phyloP scores from a whole-genome alignment of 768 basidiomycete genomes.

The Sporobolomyces roseus region DNA sequence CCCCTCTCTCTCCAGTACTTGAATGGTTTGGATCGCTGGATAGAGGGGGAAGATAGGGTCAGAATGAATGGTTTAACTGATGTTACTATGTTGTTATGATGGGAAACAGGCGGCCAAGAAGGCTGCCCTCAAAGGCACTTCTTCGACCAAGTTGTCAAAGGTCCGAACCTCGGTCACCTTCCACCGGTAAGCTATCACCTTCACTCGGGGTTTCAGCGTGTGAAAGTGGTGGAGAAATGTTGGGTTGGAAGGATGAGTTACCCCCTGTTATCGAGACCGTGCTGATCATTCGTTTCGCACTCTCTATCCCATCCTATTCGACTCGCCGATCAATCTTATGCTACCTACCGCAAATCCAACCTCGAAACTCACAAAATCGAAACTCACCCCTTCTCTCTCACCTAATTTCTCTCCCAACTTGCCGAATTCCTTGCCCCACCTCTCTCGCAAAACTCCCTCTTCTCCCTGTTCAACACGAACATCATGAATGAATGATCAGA shows the following conservation, averaged over 20 bases:
- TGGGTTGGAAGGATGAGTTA: too few relatives aligned
- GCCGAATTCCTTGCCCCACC: not conserved
- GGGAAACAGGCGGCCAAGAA: slow-evolving; percentile 69
- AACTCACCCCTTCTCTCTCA: too few relatives aligned
- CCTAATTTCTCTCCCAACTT: not conserved
- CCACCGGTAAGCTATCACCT: slow-evolving; percentile 46
- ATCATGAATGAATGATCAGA: slow-evolving; percentile 53
- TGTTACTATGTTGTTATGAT: not conserved
- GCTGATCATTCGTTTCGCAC: too few relatives aligned
- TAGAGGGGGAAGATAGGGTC: too few relatives aligned
- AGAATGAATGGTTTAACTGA: not conserved
- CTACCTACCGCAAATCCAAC: too few relatives aligned
- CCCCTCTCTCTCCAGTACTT: not conserved
- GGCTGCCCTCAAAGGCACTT: slow-evolving; percentile 83
- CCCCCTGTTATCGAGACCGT: too few relatives aligned
- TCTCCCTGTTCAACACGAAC: not conserved
- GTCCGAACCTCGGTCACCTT: slow-evolving; percentile 80
- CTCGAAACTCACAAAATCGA: too few relatives aligned
- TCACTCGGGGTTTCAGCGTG: too few relatives aligned
- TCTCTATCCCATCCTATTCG: too few relatives aligned
- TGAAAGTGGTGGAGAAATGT: not conserved
- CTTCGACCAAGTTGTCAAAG: slow-evolving; percentile 47
- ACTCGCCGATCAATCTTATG: too few relatives aligned
- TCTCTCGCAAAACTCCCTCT: not conserved
- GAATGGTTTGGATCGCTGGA: not conserved